Conservation (phyloP, 495 filamentous ascomycete species). For the Cryomyces minteri region DNA sequence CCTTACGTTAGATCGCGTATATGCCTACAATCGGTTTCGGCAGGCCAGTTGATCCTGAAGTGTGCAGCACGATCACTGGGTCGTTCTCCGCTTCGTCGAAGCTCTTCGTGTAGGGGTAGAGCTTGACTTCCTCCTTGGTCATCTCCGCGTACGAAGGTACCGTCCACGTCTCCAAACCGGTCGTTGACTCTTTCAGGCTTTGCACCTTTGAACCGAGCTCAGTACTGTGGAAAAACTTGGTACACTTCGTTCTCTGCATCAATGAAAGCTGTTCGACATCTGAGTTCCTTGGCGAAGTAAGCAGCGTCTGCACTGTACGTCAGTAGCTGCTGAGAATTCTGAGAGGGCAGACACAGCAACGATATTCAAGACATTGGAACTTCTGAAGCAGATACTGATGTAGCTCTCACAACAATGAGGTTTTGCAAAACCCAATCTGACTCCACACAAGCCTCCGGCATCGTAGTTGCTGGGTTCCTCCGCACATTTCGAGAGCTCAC, state of each 20-base stretch:
- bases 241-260: not conserved
- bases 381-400: slow-evolving; percentile 2
- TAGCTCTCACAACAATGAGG: not conserved
- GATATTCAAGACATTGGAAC: not conserved
- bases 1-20: no score
- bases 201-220: not conserved
- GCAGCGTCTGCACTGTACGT: not conserved
- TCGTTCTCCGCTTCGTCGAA: slow-evolving; percentile 16
- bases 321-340: no score
- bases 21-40: slow-evolving; percentile 10
- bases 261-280: not conserved
- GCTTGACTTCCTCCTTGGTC: slow-evolving; percentile 1
- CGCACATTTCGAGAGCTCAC: not conserved
- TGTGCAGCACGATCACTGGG: slow-evolving; percentile 15
- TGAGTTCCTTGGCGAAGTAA: not conserved
- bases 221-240: not conserved
- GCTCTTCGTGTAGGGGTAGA: slow-evolving; percentile 8
- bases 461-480: no score
- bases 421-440: not conserved
- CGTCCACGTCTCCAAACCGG: not conserved
- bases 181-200: not conserved
- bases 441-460: not conserved
- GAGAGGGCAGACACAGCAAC: not conserved
- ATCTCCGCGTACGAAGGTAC: not conserved
- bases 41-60: slow-evolving; percentile 15